These are phyloP conservation scores for Brassica hybrid DNA, from an alignment of 441 rosid species.

Conservation along the genomic window DNA sequence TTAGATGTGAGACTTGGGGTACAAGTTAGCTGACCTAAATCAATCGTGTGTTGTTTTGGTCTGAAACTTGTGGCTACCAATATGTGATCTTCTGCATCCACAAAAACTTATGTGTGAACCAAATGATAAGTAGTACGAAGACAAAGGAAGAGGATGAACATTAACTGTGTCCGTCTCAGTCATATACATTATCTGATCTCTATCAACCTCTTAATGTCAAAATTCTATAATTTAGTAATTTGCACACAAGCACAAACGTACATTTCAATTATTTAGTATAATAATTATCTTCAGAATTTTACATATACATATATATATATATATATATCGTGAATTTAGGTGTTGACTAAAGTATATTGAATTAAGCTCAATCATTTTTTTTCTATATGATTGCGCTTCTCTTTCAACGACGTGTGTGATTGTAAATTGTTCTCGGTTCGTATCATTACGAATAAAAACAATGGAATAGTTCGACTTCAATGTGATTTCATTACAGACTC, in stretches of 20 bases:
- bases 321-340: not conserved
- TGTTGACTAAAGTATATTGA: not conserved
- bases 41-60: not conserved
- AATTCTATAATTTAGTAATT: not conserved
- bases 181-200: constrained; percentile 22
- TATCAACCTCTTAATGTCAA: constrained; percentile 15
- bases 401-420: constrained; percentile 30
- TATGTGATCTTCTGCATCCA: not conserved
- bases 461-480: not conserved
- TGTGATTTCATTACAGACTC: constrained; percentile 4
- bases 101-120: constrained; percentile 12
- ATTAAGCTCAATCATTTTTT: not conserved
- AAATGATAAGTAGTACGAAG: not conserved
- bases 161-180: constrained; percentile 20
- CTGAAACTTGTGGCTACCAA: constrained; percentile 2
- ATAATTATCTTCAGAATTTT: not conserved
- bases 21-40: constrained; percentile 9
- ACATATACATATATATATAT: not conserved
- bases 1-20: constrained; percentile 21
- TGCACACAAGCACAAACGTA: not conserved
- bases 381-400: not conserved
- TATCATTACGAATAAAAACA: constrained; percentile 9
- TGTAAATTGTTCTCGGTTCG: constrained; percentile 24
- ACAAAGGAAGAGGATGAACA: constrained; percentile 21
- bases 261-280: not conserved